Evolutionary conservation across 306 rosid genomes (phyloP), one percentile per base, ranked within the genome.

Genomic region (Malus asiatica): DNA sequence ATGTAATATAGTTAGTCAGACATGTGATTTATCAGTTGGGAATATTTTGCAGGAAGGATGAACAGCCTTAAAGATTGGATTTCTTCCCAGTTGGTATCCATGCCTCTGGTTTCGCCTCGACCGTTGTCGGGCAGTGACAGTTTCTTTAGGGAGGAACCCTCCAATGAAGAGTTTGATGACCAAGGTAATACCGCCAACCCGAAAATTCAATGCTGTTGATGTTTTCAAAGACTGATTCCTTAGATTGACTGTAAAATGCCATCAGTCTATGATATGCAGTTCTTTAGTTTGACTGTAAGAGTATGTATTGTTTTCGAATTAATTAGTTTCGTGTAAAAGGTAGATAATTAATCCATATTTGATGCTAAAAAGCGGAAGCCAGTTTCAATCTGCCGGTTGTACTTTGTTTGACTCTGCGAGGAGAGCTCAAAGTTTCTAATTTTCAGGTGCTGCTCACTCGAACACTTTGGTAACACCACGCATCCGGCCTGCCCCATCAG

Each of bases 1-100:
- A 4, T 20, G 48, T 27, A 66, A 35, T 78, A 32, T 30, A 14
- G 19, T 70, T 30, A 1, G 53, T 4, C 1, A 22, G 20, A 61
- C 40, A 25, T 16, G 42, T 70, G 23, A 23, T 61, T n/a, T 20
- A 42, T 57, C 45, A 3, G 73, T 62, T 76, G 83, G 63, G 44
- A 74, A 73, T 70, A 38, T 52, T 80, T 63, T 79, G 90, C 89
- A 86, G 88, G 90, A 75, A 87, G 75, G 77, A 95, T 95, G 99
- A 89, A 89, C 83, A 87, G 91, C 79, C 63, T 90, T 60, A 86
- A 88, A 74, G 96, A 95, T 45, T 92, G 97, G 97, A 42, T 95
- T 69, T 86, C 89, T 71, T 88, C 99, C 73, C 99, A 92, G 78
- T 67, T 95, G 25, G 78, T 92, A 33, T 90, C 97, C 80, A 90